Evolutionary conservation across 768 basidiomycete genomes (phyloP).

Genomic region (Suillus clintonianus): DNA sequence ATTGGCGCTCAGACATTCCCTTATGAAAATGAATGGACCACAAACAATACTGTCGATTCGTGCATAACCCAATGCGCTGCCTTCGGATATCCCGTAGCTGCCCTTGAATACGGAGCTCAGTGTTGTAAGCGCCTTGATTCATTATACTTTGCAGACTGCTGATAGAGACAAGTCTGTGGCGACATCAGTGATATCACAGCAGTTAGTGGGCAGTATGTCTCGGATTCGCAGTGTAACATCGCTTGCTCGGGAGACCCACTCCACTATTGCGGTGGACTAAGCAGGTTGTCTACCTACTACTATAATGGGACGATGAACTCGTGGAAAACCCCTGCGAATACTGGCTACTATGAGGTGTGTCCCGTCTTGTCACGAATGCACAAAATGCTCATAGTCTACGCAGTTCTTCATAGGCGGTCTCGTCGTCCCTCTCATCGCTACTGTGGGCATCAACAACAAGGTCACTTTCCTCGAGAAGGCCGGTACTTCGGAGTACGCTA

Average conservation of each 20-base stretch:
- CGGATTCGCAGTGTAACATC: conserved; percentile 42
- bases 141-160: background rate
- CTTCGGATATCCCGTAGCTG: conserved; percentile 73
- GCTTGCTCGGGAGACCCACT: conserved; percentile 72
- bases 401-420: conserved; percentile 57
- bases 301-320: conserved; percentile 54
- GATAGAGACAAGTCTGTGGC: conserved; percentile 54
- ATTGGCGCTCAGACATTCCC: conserved; percentile 53
- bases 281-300: conserved; percentile 54
- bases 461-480: conserved; percentile 77
- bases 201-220: conserved; percentile 32
- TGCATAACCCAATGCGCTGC: conserved; percentile 71
- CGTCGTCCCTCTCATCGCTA: conserved; percentile 72
- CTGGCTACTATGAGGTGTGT: conserved; percentile 69
- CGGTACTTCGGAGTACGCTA: conserved; percentile 61
- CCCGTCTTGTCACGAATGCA: background rate
- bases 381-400: conserved; percentile 1
- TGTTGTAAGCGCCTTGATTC: conserved; percentile 57
- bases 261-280: conserved; percentile 66
- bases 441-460: conserved; percentile 80
- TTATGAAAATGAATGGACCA: conserved; percentile 56
- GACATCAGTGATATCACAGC: conserved; percentile 55
- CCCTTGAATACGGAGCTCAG: conserved; percentile 68
- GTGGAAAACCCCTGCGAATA: conserved; percentile 69
- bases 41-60: conserved; percentile 62